Conservation (phyloP, 805 yeast genomes). For the Starmerella sp. region DNA sequence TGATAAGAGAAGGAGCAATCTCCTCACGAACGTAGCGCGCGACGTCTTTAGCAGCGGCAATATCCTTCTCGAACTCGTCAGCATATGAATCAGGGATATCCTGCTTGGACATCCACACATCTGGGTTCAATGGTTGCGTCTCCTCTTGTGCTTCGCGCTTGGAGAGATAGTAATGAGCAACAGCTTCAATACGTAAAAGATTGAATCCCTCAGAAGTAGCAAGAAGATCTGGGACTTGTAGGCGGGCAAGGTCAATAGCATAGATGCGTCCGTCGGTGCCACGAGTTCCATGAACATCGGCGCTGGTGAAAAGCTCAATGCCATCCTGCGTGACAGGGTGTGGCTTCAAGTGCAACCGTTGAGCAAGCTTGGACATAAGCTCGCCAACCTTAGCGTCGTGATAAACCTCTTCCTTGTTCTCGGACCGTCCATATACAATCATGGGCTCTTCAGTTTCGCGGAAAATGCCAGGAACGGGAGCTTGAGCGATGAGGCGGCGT, state of each 20-base stretch:
- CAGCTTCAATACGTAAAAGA: conserved; percentile 71
- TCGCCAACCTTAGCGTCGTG: conserved; percentile 44
- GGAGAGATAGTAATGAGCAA: conserved; percentile 38
- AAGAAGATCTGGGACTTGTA: conserved; percentile 73
- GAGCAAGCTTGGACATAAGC: conserved; percentile 51
- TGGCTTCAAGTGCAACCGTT: conserved; percentile 64
- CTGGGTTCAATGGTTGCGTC: conserved; percentile 54
- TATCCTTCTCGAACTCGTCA: conserved; percentile 37
- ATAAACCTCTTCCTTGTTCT: conserved; percentile 42
- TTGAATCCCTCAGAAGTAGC: conserved; percentile 56
- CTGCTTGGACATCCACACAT: conserved; percentile 44
- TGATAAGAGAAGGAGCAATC: conserved; percentile 53
- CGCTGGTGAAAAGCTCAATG: conserved; percentile 50
- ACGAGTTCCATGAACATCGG: conserved; percentile 70
- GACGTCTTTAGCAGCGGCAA: conserved; percentile 54
- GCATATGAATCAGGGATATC: conserved; percentile 31
- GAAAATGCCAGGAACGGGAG: conserved; percentile 90
- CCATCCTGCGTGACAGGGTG: conserved; percentile 43
- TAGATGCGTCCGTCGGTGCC: conserved; percentile 83
- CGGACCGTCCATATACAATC: conserved; percentile 66
- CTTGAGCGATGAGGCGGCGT: conserved; percentile 76
- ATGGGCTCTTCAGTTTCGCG: conserved; percentile 35
- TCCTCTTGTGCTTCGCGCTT: conserved; percentile 32
- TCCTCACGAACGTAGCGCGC: conserved; percentile 49
- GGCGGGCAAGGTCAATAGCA: conserved; percentile 69